Base-by-base conservation (phyloP, 1,139 yeast genomes). In the Yamadazyma diddensiae region DNA sequence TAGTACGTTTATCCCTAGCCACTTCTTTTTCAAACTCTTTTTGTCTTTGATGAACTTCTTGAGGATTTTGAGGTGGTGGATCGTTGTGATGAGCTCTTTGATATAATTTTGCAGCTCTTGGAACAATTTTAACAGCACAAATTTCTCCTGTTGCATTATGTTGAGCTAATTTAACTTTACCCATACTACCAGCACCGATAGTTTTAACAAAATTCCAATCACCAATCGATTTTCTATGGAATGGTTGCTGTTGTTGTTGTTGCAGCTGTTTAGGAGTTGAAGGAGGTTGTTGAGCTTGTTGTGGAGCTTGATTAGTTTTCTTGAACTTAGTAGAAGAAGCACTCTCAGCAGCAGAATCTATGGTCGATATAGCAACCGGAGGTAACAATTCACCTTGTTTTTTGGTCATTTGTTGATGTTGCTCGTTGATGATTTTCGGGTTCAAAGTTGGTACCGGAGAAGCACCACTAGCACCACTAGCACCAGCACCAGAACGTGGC, bases 181-280 rank as follows among this genome's bases (percentile, higher is more conserved):
- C 99, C 98, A 94, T 92, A 1, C 96, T 86, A 3, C 99, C 98
- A 4, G 97, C 96, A 31, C 99, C 99, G 30, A 92, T 86, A 1
- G 97, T 88, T 55, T 88, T 88, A 39, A 87, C 74, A 48, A 92
- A 90, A 50, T 86, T 94, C 98, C 98, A 92, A 46, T 94, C 97
- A 12, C 98, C 99, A 35, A 92, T 82, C 5, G 95, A 75, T 42
- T 83, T 82, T 44, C 97, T 76, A 55, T 88, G 90, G 50, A 83
- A 83, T 46, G 82, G 88, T 39, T 54, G 62, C 32, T 52, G 62
- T 11, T 39, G 40, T 17, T 33, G 51, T 23, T 31, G 48, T 31
- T 26, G 42, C 24, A 30, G 38, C 23, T 33, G 39, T 34, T 37
- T 38, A 10, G 34, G 37, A 6, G 30, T 12, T 26, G 32, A 16